These are phyloP conservation scores for Cryphonectria radicalis DNA, from an alignment of 2,329 filamentous ascomycete genomes.

Conservation along the genomic window DNA sequence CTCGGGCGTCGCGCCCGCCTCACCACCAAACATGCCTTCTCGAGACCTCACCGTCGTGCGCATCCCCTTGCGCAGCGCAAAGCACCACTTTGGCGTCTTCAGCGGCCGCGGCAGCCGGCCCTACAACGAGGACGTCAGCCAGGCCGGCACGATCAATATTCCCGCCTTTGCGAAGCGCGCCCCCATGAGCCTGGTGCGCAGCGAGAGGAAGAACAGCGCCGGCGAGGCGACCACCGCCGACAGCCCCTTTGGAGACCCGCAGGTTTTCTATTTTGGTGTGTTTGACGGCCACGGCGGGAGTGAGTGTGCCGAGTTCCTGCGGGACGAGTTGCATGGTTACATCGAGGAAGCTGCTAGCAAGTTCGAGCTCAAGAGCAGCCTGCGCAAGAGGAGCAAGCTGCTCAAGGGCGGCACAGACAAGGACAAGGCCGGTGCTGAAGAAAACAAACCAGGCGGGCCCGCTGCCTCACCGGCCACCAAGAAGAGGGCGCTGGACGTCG, in stretches of 20 bases:
- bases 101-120: conserved; percentile 79
- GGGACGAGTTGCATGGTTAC: conserved; percentile 84
- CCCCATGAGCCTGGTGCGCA: conserved; percentile 64
- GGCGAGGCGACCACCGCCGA: conserved; percentile 72
- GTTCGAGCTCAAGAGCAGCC: conserved; percentile 79
- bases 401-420: conserved; percentile 25
- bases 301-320: conserved; percentile 85
- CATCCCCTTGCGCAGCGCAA: conserved; percentile 89
- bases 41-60: conserved; percentile 91
- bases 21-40: conserved; percentile 61
- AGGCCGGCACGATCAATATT: conserved; percentile 90
- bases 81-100: conserved; percentile 90
- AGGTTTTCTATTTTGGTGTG: conserved; percentile 96
- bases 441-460: conserved; percentile 19
- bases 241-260: conserved; percentile 83
- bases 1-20: conserved; percentile 61
- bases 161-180: conserved; percentile 88
- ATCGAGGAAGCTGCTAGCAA: conserved; percentile 78
- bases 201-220: conserved; percentile 49
- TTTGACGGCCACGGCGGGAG: conserved; percentile 95
- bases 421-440: conserved; percentile 16
- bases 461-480: conserved; percentile 15
- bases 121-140: conserved; percentile 92
- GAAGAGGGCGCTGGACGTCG: conserved; percentile 34
- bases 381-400: conserved; percentile 52